Evolutionary conservation across 2,329 filamentous ascomycete species (phyloP), one percentile per base, ranked within the genome.

Genomic region (Rhexocercosporidium sp.): DNA sequence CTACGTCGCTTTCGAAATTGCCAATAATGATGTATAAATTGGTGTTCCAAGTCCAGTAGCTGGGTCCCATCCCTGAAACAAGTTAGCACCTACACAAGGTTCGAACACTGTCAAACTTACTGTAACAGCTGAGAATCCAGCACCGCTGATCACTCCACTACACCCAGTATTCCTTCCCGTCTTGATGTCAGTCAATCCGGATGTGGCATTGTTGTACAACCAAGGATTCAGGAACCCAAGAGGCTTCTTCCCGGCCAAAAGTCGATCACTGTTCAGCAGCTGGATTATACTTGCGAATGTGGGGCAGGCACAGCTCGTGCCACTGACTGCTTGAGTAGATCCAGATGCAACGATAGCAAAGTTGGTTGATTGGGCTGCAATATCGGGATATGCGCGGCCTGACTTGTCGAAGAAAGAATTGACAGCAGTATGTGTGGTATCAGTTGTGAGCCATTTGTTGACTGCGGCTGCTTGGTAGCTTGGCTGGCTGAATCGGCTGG

Each of bases 261-360:
- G 75, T 16, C 87, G 79, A 0, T 86, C 86, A 69, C 89, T 88
- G 71, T 91, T 92, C 57, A 91, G 78, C 3, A 92, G 80, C 4
- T 85, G 80, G 47, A 92, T 81, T 62, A 91, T 81, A 37, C 82
- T 85, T 1, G 86, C 83, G 3, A 86, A 85, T 0, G 86, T 80
- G 0, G 90, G 90, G 0, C 84, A 78, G 1, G 86, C 83, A 16
- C 86, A 86, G 14, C 81, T 83, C 0, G 83, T 86, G 3, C 86
- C 86, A 41, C 79, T 81, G 37, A 87, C 81, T 0, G 75, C 72
- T 5, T 76, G 72, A 20, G 76, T 72, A 0, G 53, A 72, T 3
- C 80, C 80, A 16, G 76, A 74, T 60, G 78, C 77, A 59, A 81
- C 69, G 31, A 77, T 70, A 11, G 77, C 66, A 68, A 89, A 91